Evolutionary conservation across 73 alveolate genomes (phyloP), one percentile per base, ranked within the genome.

Genomic region (Durusdinium trenchii): DNA sequence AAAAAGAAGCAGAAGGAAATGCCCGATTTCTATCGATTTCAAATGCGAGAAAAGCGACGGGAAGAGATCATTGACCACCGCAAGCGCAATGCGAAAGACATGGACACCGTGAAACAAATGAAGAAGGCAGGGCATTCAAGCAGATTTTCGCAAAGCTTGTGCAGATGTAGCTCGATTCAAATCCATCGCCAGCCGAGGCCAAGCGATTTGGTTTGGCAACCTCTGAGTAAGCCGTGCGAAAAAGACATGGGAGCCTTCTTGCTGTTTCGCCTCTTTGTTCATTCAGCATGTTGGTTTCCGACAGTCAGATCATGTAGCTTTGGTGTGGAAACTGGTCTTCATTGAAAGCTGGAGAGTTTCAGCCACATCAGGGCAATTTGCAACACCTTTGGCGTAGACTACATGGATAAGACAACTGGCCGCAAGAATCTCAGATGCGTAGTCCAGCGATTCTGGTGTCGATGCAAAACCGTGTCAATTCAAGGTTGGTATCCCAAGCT

Each of bases 11-110:
- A 91, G 75, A 69, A 91, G 50, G 98, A 93, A 40, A 71, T 73
- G 99, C 99, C 99, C 28, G 99, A 92, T 42, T 93, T 93, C 93
- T 93, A 92, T 36, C 99, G 99, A 47, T 93, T 93, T 51, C 99
- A 93, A 83, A 18, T 36, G 23, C 92, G 99, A 1, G 99, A 93
- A 82, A 93, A 71, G 83, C 81, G 92, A 0, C 81, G 99, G 32
- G 93, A 93, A 43, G 93, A 75, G 93, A 51, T 75, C 30, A 52
- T 75, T 50, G 99, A 93, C 67, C 85, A 57, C 43, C 99, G 99
- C 52, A 93, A 93, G 64, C 91, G 99, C 40, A 73, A 93, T 30
- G 76, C 79, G 45, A 50, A 54, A 26, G 99, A 93, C 45, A 1
- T 42, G 82, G 99, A 93, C 28, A 93, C 90, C 14, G 99, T 93